Percentiles rank a stretch among this genome's conserved stretches.
Conservation (phyloP, 352 stramenopile species). For the Pythium oligandrum region DNA sequence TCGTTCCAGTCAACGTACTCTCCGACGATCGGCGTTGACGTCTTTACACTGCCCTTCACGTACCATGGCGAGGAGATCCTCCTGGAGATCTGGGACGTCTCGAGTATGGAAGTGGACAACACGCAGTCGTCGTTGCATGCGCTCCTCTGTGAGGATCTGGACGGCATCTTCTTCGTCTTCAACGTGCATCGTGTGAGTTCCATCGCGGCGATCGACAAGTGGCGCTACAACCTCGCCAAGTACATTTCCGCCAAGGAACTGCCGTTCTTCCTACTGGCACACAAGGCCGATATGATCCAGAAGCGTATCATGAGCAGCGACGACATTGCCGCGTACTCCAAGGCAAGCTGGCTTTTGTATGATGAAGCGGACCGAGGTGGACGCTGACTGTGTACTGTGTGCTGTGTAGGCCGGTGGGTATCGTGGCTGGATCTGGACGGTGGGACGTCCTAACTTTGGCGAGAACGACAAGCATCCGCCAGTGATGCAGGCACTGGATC, state of each 20-base stretch:
- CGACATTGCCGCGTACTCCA: constrained; percentile 75
- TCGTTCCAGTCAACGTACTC: constrained; percentile 67
- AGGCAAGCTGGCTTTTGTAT: constrained; percentile 21
- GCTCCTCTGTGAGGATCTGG: constrained; percentile 70
- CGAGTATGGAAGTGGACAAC: constrained; percentile 65
- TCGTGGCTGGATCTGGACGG: constrained; percentile 83
- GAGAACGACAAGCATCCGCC: constrained; percentile 80
- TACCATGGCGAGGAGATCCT: constrained; percentile 43
- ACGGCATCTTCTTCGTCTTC: constrained; percentile 86
- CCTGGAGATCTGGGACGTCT: constrained; percentile 75
- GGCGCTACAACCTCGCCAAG: constrained; percentile 65
- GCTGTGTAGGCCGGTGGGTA: constrained; percentile 49
- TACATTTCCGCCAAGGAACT: constrained; percentile 71
- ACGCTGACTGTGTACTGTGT: neutral
- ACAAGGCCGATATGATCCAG: constrained; percentile 81
- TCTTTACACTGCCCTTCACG: constrained; percentile 41
- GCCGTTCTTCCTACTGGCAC: constrained; percentile 73
- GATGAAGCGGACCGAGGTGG: neutral
- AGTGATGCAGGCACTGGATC: constrained; percentile 65
- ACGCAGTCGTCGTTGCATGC: constrained; percentile 57
- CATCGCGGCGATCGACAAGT: constrained; percentile 82
- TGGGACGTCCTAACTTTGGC: constrained; percentile 65
- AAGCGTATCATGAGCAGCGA: constrained; percentile 85
- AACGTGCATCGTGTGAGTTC: constrained; percentile 86
- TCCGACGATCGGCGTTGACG: constrained; percentile 78